These are phyloP conservation scores for Podospora didyma DNA, from an alignment of 495 filamentous ascomycete genomes.

Conservation along the genomic window DNA sequence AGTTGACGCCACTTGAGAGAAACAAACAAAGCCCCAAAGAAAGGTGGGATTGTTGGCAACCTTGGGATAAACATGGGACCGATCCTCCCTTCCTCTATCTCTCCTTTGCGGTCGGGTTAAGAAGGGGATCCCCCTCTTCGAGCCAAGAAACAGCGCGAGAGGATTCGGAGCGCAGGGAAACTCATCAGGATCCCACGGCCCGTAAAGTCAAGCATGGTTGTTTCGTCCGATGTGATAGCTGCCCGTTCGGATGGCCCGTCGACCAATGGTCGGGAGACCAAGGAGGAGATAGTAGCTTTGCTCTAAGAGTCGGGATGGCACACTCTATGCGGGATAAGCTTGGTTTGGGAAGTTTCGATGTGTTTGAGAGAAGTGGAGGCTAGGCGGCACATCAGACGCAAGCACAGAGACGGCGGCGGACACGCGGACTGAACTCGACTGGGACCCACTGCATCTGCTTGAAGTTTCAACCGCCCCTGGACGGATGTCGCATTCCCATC, in stretches of 20 bases:
- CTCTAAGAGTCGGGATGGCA: neutral
- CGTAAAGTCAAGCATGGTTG: slow-evolving; percentile 3
- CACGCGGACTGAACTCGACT: neutral
- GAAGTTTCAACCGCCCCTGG: neutral
- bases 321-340: neutral
- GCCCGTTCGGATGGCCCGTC: too few relatives aligned
- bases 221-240: neutral
- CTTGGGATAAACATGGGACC: too few relatives aligned
- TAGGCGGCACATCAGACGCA: slow-evolving; percentile 8
- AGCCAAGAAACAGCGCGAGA: too few relatives aligned
- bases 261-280: neutral
- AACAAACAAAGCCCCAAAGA: too few relatives aligned
- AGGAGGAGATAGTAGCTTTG: neutral
- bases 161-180: neutral
- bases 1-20: too few relatives aligned
- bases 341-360: neutral
- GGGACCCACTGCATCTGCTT: too few relatives aligned
- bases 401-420: neutral
- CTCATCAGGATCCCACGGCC: neutral
- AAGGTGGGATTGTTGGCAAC: too few relatives aligned
- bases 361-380: slow-evolving; percentile 15
- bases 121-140: too few relatives aligned
- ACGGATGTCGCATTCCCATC: too few relatives aligned
- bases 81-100: too few relatives aligned
- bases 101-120: too few relatives aligned